Conservation (phyloP, 176 grass and related monocot genomes). For the Typha latifolia region DNA sequence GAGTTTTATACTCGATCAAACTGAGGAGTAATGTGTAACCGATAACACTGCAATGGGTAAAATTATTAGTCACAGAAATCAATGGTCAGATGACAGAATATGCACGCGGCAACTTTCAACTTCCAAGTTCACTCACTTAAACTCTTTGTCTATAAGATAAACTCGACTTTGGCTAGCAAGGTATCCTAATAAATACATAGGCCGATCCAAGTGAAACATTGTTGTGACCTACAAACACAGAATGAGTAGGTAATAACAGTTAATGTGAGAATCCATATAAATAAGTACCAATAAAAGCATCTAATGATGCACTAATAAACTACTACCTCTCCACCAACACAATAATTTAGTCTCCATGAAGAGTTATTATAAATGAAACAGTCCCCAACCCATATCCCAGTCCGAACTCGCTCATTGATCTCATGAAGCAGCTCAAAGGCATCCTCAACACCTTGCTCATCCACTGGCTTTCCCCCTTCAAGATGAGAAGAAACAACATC, state of each 20-base stretch:
- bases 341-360: constrained; percentile 55
- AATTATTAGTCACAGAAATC: constrained; percentile 37
- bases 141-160: constrained; percentile 60
- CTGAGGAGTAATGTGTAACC: constrained; percentile 97
- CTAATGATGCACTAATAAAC: background rate
- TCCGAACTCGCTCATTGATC: constrained; percentile 39
- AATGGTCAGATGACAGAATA: constrained; percentile 15
- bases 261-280: background rate
- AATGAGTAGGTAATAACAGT: background rate
- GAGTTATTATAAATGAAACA: constrained; percentile 80
- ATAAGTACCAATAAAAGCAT: background rate
- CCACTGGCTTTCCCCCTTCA: constrained; percentile 37
- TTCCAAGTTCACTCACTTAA: constrained; percentile 35
- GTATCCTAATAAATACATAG: constrained; percentile 67
- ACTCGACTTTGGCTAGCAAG: constrained; percentile 62
- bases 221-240: constrained; percentile 44
- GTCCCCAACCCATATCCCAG: constrained; percentile 48
- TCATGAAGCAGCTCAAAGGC: constrained; percentile 71
- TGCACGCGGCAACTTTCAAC: background rate
- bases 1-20: constrained; percentile 96
- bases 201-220: constrained; percentile 66
- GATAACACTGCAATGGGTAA: constrained; percentile 65
- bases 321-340: constrained; percentile 55
- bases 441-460: constrained; percentile 60
- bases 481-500: constrained; percentile 59